Evolutionary conservation across 495 filamentous ascomycete genomes (phyloP).

Genomic region (Parmelia sp.): DNA sequence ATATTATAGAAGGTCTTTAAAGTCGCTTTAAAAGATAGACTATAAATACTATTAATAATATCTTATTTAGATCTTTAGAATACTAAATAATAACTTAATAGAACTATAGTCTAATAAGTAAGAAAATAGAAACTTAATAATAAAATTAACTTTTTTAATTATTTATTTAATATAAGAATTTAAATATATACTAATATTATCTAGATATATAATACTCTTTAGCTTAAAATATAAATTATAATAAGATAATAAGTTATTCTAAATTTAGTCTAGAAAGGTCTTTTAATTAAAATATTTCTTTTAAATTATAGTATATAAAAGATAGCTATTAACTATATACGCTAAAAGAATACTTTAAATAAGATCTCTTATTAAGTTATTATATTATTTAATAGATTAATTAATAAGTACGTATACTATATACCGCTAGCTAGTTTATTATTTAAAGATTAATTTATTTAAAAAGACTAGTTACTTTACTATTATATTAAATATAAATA

Average conservation of each 20-base stretch:
- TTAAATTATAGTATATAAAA: background rate
- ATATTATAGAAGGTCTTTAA: too few relatives aligned
- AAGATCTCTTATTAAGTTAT: background rate
- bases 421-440: background rate
- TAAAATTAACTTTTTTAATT: too few relatives aligned
- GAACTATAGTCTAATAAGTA: too few relatives aligned
- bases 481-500: too few relatives aligned
- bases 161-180: too few relatives aligned
- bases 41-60: too few relatives aligned
- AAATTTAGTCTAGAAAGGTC: background rate
- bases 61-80: background rate
- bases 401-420: background rate
- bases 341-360: background rate
- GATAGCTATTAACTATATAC: background rate
- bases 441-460: background rate
- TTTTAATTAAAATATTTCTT: background rate
- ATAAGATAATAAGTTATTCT: background rate
- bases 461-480: too few relatives aligned
- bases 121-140: too few relatives aligned
- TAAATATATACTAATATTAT: background rate
- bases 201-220: background rate
- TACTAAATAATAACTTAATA: background rate
- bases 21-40: too few relatives aligned
- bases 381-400: background rate
- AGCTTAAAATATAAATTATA: background rate